Evolutionary conservation across 208 protist genomes (phyloP).

Genomic region (Trypanosoma melophagium): DNA sequence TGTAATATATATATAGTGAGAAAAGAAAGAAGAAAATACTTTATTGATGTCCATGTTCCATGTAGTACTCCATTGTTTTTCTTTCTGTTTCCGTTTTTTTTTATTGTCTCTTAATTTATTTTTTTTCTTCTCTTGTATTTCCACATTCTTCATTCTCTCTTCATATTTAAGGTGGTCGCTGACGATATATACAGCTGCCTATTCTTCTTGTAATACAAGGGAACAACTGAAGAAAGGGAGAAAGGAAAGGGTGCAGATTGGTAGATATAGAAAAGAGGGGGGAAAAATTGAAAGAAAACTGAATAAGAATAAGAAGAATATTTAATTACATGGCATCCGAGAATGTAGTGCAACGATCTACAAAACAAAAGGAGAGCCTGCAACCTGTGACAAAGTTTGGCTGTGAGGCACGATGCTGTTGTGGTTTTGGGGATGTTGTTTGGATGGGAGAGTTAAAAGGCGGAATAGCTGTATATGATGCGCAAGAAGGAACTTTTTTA

Average conservation of each 20-base stretch:
- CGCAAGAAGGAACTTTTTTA: slow-evolving; percentile 24
- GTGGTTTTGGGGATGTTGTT: slow-evolving; percentile 54
- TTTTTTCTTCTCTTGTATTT: no score
- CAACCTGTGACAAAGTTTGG: slow-evolving; percentile 11
- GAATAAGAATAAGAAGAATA: slow-evolving; percentile 4
- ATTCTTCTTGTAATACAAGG: neutral
- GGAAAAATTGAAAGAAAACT: neutral
- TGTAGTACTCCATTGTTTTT: no score
- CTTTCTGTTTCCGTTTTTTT: no score
- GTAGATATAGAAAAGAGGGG: neutral
- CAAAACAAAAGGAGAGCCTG: neutral
- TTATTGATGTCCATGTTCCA: no score
- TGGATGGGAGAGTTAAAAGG: slow-evolving; percentile 69
- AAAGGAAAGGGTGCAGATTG: neutral
- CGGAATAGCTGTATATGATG: slow-evolving; percentile 49
- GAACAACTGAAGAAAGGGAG: neutral
- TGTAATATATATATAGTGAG: neutral
- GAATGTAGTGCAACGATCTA: neutral
- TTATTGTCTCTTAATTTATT: no score
- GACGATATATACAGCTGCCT: no score
- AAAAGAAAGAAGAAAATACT: no score
- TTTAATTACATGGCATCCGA: slow-evolving; percentile 8
- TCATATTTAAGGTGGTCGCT: no score
- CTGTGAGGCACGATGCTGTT: slow-evolving; percentile 50
- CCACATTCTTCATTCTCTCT: no score